Conservation (phyloP, 1,284 basidiomycete species). For the Malassezia brasiliensis region DNA sequence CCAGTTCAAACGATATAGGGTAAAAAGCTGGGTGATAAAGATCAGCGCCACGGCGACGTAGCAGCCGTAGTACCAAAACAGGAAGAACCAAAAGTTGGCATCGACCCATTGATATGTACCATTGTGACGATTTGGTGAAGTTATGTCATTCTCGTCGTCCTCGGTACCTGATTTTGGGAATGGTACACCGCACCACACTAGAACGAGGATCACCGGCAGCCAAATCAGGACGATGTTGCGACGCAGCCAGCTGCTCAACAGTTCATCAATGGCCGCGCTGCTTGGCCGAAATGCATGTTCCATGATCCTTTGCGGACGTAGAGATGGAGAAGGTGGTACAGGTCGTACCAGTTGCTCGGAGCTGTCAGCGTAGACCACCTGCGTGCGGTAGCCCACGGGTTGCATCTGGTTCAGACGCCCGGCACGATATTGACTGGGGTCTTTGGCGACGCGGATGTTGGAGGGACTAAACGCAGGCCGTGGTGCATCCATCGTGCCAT, state of each 20-base stretch:
- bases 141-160: not conserved
- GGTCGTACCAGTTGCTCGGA: not conserved
- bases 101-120: conserved; percentile 17
- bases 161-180: not conserved
- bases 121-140: no score
- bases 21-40: conserved; percentile 56
- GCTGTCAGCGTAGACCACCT: not conserved
- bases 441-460: not conserved
- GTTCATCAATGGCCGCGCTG: conserved; percentile 6
- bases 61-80: conserved; percentile 47
- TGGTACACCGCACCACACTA: conserved; percentile 9
- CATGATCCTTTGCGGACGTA: not conserved
- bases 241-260: conserved; percentile 4
- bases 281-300: conserved; percentile 15
- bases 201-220: conserved; percentile 12
- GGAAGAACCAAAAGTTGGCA: conserved; percentile 46
- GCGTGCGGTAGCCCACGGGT: not conserved
- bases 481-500: conserved; percentile 7
- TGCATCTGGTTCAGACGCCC: not conserved
- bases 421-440: not conserved
- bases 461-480: conserved; percentile 1
- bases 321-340: not conserved
- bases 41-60: conserved; percentile 50
- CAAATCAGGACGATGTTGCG: conserved; percentile 6
- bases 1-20: conserved; percentile 52